phyloP scores from a whole-genome alignment of 352 stramenopile species.

The Phytophthora citrophthora region DNA sequence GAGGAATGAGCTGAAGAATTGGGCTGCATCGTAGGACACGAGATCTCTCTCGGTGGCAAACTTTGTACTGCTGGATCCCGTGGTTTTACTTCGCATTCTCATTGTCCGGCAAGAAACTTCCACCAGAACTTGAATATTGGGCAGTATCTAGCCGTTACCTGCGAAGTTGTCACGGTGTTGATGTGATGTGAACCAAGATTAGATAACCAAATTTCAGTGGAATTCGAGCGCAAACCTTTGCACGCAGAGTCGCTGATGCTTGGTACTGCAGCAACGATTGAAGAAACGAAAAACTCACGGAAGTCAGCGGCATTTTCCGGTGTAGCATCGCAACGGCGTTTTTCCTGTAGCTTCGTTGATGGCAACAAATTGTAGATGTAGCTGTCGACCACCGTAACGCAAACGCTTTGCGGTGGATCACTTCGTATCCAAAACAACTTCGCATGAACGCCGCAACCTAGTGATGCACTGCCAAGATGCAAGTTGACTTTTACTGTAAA shows the following conservation, averaged over 20 bases:
- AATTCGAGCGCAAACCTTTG: slow-evolving; percentile 6
- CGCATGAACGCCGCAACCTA: too few species aligned
- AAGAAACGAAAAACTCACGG: too few species aligned
- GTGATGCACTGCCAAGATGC: too few species aligned
- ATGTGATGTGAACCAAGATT: slow-evolving; percentile 1
- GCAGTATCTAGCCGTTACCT: slow-evolving; percentile 21
- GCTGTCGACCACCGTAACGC: too few species aligned
- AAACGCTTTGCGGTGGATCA: too few species aligned
- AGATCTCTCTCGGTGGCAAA: slow-evolving; percentile 2
- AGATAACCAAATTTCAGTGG: slow-evolving; percentile 8
- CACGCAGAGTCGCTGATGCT: too few species aligned
- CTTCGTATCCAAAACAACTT: too few species aligned
- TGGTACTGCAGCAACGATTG: too few species aligned
- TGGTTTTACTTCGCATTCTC: slow-evolving; percentile 18
- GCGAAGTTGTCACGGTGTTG: not conserved
- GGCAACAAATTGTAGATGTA: too few species aligned
- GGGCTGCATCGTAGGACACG: not conserved
- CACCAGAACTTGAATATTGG: slow-evolving; percentile 13
- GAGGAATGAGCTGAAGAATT: slow-evolving; percentile 15
- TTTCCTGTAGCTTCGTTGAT: too few species aligned
- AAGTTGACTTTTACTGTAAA: too few species aligned
- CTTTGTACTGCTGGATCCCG: slow-evolving; percentile 4
- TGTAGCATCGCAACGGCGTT: not conserved
- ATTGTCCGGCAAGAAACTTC: slow-evolving; percentile 29
- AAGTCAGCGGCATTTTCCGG: slow-evolving; percentile 5